These are phyloP conservation scores for Drechmeria coniospora DNA, from an alignment of 2,329 filamentous ascomycete species.

Conservation along the genomic window DNA sequence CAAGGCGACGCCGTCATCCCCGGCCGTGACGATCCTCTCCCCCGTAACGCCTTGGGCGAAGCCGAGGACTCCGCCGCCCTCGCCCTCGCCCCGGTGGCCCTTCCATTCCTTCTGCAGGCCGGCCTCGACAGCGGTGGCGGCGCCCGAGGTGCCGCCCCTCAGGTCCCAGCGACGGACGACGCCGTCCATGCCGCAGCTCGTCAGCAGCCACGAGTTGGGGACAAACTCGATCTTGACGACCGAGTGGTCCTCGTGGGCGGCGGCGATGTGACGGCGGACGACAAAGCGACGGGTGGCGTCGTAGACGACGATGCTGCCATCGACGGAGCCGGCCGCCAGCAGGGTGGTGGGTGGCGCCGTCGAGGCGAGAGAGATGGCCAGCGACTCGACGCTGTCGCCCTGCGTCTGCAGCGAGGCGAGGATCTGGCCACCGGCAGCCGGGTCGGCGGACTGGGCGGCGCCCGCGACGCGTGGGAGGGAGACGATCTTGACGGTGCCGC, in stretches of 20 bases:
- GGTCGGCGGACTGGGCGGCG: constrained; percentile 21
- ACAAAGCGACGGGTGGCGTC: constrained; percentile 78
- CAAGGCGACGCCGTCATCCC: constrained; percentile 63
- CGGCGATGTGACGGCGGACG: constrained; percentile 64
- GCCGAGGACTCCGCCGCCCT: constrained; percentile 75
- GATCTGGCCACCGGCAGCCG: constrained; percentile 39
- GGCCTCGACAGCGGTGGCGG: constrained; percentile 27
- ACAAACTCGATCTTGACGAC: constrained; percentile 92
- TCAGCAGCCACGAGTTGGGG: constrained; percentile 52
- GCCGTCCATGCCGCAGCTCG: constrained; percentile 82
- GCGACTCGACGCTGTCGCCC: constrained; percentile 59
- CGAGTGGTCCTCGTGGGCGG: constrained; percentile 74
- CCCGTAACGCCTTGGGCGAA: constrained; percentile 75
- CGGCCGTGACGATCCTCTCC: constrained; percentile 68
- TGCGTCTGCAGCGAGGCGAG: constrained; percentile 74
- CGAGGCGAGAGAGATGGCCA: constrained; percentile 37
- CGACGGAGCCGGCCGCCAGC: constrained; percentile 51
- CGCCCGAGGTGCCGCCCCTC: constrained; percentile 25
- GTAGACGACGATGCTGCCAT: constrained; percentile 70
- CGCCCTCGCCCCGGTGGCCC: constrained; percentile 71
- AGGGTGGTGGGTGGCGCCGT: constrained; percentile 34
- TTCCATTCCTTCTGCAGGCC: constrained; percentile 78
- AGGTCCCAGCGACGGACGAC: constrained; percentile 80
- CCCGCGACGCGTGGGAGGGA: constrained; percentile 53
- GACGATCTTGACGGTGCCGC: constrained; percentile 71